Evolutionary conservation across 2,329 filamentous ascomycete genomes (phyloP), one percentile per base, ranked within the genome.

Genomic region (Reticulascus tulasneorum): DNA sequence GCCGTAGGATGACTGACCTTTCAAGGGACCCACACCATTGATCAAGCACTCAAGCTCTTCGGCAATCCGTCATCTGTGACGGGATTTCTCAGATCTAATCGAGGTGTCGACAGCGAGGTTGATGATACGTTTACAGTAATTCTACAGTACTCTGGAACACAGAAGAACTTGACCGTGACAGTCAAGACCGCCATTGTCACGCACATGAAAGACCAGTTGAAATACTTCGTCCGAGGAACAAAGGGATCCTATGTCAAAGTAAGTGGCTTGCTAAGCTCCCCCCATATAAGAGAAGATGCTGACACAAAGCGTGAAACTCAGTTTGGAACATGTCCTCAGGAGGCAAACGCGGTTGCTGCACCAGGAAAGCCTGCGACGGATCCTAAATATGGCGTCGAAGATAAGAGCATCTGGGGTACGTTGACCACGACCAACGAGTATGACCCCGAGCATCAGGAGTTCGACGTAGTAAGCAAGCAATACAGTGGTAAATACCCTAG

Each of bases 221-320:
- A 77, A 34, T 82, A 70, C 56, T 82, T 78, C 69, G 69, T 82
- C 6, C 60, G 78, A 3, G 79, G 79, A 16, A 75, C 73, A 2
- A 73, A 79, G 53, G 79, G 78, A 1, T 54, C 56, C 1, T 69
- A 59, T 35, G 41, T 66, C 38, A 68, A 69, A 48, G 60, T 60
- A 29, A 23, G 33, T 37, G 38, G 36, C 46, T 30, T 7, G 23
- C 1, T 6, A n/a, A n/a, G n/a, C n/a, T n/a, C n/a, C n/a, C 3
- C 7, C 2, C 9, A 7, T 6, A 2, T 12, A 38, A 32, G 44
- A 37, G 23, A 37, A 7, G 45, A 7, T 3, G 4, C 45, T 45
- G 18, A 45, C 32, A 18, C 1, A 8, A 5, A 8, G 13, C 1
- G 47, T 40, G 43, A 40, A 23, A 40, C 47, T 26, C 46, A 44